Percentiles rank a stretch among this genome's conserved stretches.
Conservation (phyloP, 352 stramenopile species). For the Phytophthora sojae region DNA sequence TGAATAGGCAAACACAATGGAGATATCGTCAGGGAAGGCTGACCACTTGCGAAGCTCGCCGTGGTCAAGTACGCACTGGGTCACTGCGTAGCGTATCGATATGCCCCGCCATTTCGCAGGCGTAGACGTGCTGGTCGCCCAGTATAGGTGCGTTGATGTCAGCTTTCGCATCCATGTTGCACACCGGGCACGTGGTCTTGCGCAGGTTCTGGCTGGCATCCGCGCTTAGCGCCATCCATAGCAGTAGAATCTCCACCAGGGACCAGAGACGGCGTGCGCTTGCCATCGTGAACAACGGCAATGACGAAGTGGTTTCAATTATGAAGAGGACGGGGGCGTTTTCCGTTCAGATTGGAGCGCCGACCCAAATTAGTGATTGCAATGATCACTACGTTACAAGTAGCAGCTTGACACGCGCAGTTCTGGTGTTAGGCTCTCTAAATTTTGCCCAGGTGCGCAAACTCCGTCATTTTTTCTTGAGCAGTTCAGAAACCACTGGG, state of each 20-base stretch:
- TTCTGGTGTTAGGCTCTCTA: background rate
- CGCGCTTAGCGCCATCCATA: slow-evolving; percentile 5
- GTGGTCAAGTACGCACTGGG: slow-evolving; percentile 38
- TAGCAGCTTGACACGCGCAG: background rate
- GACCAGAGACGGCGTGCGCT: background rate
- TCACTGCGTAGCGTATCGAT: slow-evolving; percentile 70
- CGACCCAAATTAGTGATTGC: background rate
- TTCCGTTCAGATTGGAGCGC: background rate
- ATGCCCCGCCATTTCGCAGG: slow-evolving; percentile 78
- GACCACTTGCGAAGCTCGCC: no score
- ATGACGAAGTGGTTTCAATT: background rate
- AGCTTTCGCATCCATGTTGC: slow-evolving; percentile 48
- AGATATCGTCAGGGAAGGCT: no score
- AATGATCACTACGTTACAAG: background rate
- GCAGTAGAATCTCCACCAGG: slow-evolving; percentile 20
- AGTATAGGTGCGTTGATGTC: slow-evolving; percentile 60
- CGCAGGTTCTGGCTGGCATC: slow-evolving; percentile 47
- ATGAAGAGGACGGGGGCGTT: background rate
- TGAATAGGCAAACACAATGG: background rate
- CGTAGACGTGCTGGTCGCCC: slow-evolving; percentile 66
- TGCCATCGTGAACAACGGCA: background rate
- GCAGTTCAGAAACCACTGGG: slow-evolving; percentile 15
- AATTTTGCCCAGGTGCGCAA: background rate
- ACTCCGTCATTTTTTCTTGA: background rate
- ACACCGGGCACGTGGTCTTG: slow-evolving; percentile 48